Percentiles rank a stretch among this genome's conserved stretches.
phyloP scores from a whole-genome alignment of 345 rosid species.

The Acer yangbiense region DNA sequence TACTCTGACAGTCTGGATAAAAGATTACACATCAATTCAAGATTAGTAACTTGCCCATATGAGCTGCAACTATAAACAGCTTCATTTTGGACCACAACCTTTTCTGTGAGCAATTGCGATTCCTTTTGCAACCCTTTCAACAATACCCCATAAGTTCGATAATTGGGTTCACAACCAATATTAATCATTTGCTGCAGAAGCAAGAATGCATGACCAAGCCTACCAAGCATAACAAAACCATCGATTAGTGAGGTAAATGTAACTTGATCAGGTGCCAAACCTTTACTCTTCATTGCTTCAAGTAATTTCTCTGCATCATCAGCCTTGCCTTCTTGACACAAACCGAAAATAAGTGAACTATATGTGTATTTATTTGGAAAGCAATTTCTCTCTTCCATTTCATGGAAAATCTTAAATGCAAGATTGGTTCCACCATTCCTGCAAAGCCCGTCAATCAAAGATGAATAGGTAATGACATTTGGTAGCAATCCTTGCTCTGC shows the following conservation, averaged over 20 bases:
- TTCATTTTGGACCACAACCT: slow-evolving; percentile 45
- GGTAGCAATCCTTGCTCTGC: slow-evolving; percentile 46
- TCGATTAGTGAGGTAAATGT: slow-evolving; percentile 55
- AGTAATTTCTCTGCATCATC: slow-evolving; percentile 54
- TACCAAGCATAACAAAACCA: slow-evolving; percentile 57
- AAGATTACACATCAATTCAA: slow-evolving; percentile 39
- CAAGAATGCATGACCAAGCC: slow-evolving; percentile 54
- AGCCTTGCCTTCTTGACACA: slow-evolving; percentile 58
- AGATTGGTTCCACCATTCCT: slow-evolving; percentile 38
- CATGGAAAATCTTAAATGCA: slow-evolving; percentile 53
- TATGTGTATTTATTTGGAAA: slow-evolving; percentile 55
- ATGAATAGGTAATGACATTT: slow-evolving; percentile 57
- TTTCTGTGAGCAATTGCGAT: slow-evolving; percentile 35
- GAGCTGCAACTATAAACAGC: slow-evolving; percentile 30
- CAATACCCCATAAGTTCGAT: slow-evolving; percentile 52
- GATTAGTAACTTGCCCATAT: slow-evolving; percentile 26
- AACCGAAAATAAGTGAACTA: slow-evolving; percentile 56
- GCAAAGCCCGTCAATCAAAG: slow-evolving; percentile 56
- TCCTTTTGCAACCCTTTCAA: slow-evolving; percentile 58
- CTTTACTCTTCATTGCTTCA: slow-evolving; percentile 53
- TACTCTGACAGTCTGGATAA: slow-evolving; percentile 49
- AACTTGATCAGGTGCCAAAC: slow-evolving; percentile 50
- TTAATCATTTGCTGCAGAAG: slow-evolving; percentile 47
- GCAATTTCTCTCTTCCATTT: slow-evolving; percentile 51
- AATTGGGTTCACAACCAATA: slow-evolving; percentile 56